Evolutionary conservation across 1,284 basidiomycete genomes (phyloP), one percentile per base, ranked within the genome.

Genomic region (Sanghuangporus sanghuang): DNA sequence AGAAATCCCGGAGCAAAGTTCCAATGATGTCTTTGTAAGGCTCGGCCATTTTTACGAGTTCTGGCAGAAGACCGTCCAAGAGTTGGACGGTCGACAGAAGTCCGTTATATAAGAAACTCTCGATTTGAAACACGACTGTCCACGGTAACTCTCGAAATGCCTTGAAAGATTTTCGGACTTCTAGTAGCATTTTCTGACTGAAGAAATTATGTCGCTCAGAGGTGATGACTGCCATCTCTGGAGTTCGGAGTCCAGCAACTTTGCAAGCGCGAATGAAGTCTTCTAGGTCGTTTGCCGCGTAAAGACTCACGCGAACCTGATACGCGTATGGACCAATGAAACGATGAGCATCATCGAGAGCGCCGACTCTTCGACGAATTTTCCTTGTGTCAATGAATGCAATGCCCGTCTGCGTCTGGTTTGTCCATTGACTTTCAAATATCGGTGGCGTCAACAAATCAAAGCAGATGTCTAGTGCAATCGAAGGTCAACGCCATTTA

Each of bases 81-180:
- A 79, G 62, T 55, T 90, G 85, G 6, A 74, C 72, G 0, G 86
- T 83, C 64, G 84, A 82, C 44, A 90, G 73, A 8, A 82, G 72
- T 0, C 81, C 79, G 66, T 87, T 87, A 44, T 77, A 82, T 7
- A 91, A 70, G 14, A 90, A 75, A 0, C 83, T 80, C 70, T 89
- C 88, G 40, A 90, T 73, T 71, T 92, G 89, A 69, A 90, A 91
- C 1, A 85, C 85, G 50, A 89, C 78, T 3, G 77, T 71, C 85
- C 87, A 90, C 16, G 69, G 78, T 72, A 49, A 14, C 11, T 32
- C 23, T 12, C 16, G 3, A 4, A 84, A 77, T 14, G 72, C 71
- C 18, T 73, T 69, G 42, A 87, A 68, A 71, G 78, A 77, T 12
- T 67, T 71, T 16, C 76, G 73, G 23, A 88, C 70, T 21, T 73